A percentile compares a stretch with the other conserved stretches of the same genome.
These are phyloP conservation scores for Saccharomycopsis javanensis DNA, from an alignment of 805 yeast genomes.

Conservation along the genomic window DNA sequence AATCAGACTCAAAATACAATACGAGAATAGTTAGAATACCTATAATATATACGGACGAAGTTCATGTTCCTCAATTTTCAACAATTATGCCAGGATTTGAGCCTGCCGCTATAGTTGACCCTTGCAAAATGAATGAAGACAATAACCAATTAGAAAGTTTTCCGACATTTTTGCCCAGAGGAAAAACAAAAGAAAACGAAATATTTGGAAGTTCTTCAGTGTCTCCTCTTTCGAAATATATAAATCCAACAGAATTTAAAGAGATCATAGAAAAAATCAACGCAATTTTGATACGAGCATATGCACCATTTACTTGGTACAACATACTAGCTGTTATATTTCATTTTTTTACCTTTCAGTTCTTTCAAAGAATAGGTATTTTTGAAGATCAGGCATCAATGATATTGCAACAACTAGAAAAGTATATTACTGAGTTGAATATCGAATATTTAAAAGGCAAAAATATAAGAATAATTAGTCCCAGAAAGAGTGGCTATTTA, in stretches of 20 bases:
- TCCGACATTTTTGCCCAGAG: slow-evolving; percentile 29
- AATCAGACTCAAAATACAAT: slow-evolving; percentile 24
- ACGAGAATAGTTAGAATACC: slow-evolving; percentile 64
- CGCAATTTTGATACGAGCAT: slow-evolving; percentile 30
- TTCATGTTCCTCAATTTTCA: slow-evolving; percentile 35
- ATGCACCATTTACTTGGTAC: slow-evolving; percentile 30
- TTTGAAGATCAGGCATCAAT: slow-evolving; percentile 21
- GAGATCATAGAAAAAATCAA: slow-evolving; percentile 40
- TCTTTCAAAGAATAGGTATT: slow-evolving; percentile 25
- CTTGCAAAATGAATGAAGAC: not conserved
- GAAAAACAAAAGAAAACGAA: slow-evolving; percentile 30
- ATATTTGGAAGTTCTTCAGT: slow-evolving; percentile 44
- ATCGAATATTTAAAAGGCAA: slow-evolving; percentile 19
- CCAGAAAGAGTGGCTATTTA: slow-evolving; percentile 43
- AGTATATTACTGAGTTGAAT: slow-evolving; percentile 30
- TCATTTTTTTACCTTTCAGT: slow-evolving; percentile 34
- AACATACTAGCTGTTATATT: slow-evolving; percentile 31
- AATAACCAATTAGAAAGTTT: not conserved
- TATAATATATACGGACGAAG: slow-evolving; percentile 31
- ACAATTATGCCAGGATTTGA: slow-evolving; percentile 47
- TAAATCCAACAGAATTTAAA: slow-evolving; percentile 31
- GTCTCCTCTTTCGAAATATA: slow-evolving; percentile 37
- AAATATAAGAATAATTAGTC: slow-evolving; percentile 37
- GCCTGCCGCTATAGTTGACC: slow-evolving; percentile 44
- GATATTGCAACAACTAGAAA: slow-evolving; percentile 33